phyloP scores from a whole-genome alignment of 176 grass and related monocot species.

The Rhynchospora breviuscula region DNA sequence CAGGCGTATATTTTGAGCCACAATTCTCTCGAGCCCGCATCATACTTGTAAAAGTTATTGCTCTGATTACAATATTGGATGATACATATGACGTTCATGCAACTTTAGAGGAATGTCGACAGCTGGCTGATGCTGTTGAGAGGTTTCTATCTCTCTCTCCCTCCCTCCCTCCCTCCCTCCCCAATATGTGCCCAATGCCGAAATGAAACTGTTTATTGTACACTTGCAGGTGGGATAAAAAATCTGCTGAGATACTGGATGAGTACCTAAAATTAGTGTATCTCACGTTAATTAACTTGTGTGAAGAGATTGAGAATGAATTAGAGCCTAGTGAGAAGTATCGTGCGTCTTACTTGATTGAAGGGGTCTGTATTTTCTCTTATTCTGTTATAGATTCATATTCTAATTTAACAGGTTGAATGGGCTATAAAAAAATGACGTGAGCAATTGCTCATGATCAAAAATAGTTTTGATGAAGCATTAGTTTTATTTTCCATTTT shows the following conservation, averaged over 20 bases:
- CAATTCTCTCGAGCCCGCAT: slow-evolving; percentile 17
- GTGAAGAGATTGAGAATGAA: slow-evolving; percentile 27
- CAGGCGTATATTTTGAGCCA: slow-evolving; percentile 26
- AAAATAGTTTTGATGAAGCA: no score
- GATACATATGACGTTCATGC: slow-evolving; percentile 42
- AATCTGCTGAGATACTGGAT: background rate
- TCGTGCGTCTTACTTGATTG: slow-evolving; percentile 6
- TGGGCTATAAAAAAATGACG: no score
- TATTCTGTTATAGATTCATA: no score
- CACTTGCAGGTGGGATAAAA: slow-evolving; percentile 31
- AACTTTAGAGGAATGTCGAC: slow-evolving; percentile 35
- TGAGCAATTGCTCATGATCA: no score
- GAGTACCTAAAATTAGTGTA: slow-evolving; percentile 25
- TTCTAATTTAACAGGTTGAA: no score
- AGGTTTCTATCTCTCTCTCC: slow-evolving; percentile 20
- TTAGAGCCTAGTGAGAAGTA: slow-evolving; percentile 23
- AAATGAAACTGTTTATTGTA: no score
- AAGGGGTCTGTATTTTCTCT: no score
- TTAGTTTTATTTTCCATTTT: no score
- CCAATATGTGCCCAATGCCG: background rate
- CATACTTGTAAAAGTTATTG: slow-evolving; percentile 17
- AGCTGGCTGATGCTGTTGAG: slow-evolving; percentile 32
- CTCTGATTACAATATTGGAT: slow-evolving; percentile 26
- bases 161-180: background rate
- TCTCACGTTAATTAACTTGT: slow-evolving; percentile 12